Percentiles rank a stretch among this genome's conserved stretches.
phyloP scores from a whole-genome alignment of 78 protist species.

The Reticulomyxa filosa region DNA sequence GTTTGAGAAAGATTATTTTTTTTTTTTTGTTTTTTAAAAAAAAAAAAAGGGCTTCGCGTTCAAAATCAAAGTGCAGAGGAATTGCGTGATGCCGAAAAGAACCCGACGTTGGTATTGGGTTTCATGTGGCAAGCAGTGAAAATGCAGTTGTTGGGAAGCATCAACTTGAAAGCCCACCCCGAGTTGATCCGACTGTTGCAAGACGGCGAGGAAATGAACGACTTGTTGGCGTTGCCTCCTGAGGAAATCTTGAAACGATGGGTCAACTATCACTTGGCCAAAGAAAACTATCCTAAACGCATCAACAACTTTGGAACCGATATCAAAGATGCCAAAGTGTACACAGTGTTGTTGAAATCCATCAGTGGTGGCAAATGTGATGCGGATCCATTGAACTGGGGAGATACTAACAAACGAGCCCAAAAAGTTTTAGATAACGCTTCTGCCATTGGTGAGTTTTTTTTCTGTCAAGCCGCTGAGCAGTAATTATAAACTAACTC shows the following conservation, averaged over 20 bases:
- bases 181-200: constrained; percentile 60
- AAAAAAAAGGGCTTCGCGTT: no score
- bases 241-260: constrained; percentile 26
- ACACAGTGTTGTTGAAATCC: constrained; percentile 64
- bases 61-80: constrained; percentile 69
- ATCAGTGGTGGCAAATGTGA: constrained; percentile 38
- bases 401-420: constrained; percentile 46
- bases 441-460: constrained; percentile 51
- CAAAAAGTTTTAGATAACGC: constrained; percentile 47
- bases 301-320: constrained; percentile 61
- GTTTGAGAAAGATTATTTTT: no score
- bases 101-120: constrained; percentile 17
- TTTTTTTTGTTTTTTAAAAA: no score
- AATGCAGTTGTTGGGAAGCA: constrained; percentile 41
- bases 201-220: constrained; percentile 69
- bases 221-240: constrained; percentile 50
- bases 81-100: not conserved
- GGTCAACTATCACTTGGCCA: constrained; percentile 69
- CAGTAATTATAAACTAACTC: no score
- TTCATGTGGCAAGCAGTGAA: constrained; percentile 70
- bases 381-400: constrained; percentile 22
- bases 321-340: constrained; percentile 28
- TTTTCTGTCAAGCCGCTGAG: no score
- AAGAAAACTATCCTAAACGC: constrained; percentile 50
- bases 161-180: constrained; percentile 66